phyloP scores from a whole-genome alignment of 1,284 basidiomycete genomes.

The Porogramme epimiltina region DNA sequence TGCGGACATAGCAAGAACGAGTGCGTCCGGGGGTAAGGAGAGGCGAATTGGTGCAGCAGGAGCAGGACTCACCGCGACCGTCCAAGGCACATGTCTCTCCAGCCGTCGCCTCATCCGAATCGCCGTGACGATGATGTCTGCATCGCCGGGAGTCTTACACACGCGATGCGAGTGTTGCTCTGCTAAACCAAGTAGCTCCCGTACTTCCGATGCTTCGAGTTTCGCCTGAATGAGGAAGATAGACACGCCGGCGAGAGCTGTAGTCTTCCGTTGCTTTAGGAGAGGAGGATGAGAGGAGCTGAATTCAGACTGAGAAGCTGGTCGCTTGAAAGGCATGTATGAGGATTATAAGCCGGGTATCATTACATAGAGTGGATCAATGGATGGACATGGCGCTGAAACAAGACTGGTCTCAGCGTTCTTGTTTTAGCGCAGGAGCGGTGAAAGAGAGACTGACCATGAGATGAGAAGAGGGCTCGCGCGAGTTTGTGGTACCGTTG shows the following conservation, averaged over 20 bases:
- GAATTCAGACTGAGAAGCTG: constrained; percentile 22
- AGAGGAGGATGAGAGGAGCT: constrained; percentile 9
- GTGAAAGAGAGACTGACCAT: too few relatives aligned
- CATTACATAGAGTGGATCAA: too few relatives aligned
- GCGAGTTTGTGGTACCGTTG: too few relatives aligned
- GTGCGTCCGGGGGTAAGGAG: background rate
- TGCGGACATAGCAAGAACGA: constrained; percentile 26
- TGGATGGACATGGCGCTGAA: too few relatives aligned
- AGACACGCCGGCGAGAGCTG: too few relatives aligned
- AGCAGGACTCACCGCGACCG: constrained; percentile 52
- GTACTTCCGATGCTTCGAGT: constrained; percentile 43
- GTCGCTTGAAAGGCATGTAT: constrained; percentile 34
- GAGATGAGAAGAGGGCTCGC: too few relatives aligned
- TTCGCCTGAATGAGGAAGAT: constrained; percentile 66
- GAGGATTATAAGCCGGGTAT: too few relatives aligned
- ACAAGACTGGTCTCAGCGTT: too few relatives aligned
- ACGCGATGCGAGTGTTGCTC: constrained; percentile 44
- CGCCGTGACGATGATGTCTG: constrained; percentile 67
- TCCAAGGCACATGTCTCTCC: constrained; percentile 67
- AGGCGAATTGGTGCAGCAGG: too few relatives aligned
- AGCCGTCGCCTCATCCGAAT: constrained; percentile 66
- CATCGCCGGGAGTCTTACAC: constrained; percentile 44
- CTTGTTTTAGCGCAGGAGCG: too few relatives aligned
- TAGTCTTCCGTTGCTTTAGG: constrained; percentile 16
- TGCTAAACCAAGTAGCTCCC: constrained; percentile 49